Evolutionary conservation across 1,284 basidiomycete species (phyloP).

Genomic region (Vanrija humicola): DNA sequence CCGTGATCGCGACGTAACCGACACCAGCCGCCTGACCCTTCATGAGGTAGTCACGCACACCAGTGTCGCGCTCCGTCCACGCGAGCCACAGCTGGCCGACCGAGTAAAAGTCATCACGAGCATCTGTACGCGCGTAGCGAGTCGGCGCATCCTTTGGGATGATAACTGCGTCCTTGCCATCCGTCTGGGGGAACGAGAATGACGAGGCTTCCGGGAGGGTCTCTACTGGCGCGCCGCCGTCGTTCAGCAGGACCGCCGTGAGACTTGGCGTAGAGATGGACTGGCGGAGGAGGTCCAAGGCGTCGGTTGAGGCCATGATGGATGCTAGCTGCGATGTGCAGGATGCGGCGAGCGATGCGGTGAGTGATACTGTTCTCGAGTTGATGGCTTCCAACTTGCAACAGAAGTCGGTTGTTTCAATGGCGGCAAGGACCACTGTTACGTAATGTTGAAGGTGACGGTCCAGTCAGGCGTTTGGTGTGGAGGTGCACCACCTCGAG

Average conservation of each 20-base stretch:
- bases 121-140: constrained; percentile 60
- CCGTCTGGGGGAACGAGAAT: constrained; percentile 58
- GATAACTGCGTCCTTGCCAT: constrained; percentile 31
- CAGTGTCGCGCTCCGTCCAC: constrained; percentile 67
- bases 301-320: constrained; percentile 21
- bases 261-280: constrained; percentile 23
- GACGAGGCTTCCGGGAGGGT: constrained; percentile 60
- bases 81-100: constrained; percentile 75
- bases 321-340: background rate
- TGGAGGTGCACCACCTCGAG: too few relatives aligned
- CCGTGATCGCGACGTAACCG: constrained; percentile 75
- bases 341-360: too few relatives aligned
- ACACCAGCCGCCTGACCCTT: constrained; percentile 70
- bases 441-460: too few relatives aligned
- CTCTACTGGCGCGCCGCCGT: constrained; percentile 51
- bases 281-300: constrained; percentile 38
- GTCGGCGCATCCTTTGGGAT: constrained; percentile 69
- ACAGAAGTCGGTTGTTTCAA: too few relatives aligned
- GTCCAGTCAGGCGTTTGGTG: too few relatives aligned
- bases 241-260: constrained; percentile 45
- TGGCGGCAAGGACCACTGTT: too few relatives aligned
- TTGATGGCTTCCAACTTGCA: too few relatives aligned
- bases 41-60: constrained; percentile 79
- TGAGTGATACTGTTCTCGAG: too few relatives aligned
- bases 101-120: constrained; percentile 62